phyloP scores from a whole-genome alignment of 495 filamentous ascomycete species.

The Wilcoxina mikolae region DNA sequence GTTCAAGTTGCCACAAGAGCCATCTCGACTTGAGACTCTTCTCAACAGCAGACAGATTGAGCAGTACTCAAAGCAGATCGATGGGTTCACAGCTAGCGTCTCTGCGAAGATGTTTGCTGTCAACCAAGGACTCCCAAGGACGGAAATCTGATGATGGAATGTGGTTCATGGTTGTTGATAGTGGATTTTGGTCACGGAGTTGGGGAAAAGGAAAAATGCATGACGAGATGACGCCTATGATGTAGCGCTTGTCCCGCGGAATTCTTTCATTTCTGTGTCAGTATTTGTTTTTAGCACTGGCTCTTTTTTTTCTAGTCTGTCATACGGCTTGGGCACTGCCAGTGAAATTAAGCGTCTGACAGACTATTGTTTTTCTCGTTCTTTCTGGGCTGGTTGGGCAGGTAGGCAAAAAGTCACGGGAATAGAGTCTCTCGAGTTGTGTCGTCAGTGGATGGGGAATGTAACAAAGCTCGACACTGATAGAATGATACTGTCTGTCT shows the following conservation, averaged over 20 bases:
- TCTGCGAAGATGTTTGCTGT: constrained; percentile 98
- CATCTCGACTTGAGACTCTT: constrained; percentile 78
- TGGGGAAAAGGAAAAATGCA: neutral
- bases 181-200: neutral
- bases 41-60: constrained; percentile 90
- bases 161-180: neutral
- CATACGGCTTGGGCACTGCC: neutral
- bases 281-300: neutral
- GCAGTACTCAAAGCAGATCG: constrained; percentile 93
- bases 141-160: constrained; percentile 9
- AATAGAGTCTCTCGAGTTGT: too few relatives aligned
- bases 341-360: too few relatives aligned
- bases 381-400: too few relatives aligned
- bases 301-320: neutral
- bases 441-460: too few relatives aligned
- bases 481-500: too few relatives aligned
- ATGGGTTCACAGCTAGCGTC: constrained; percentile 83
- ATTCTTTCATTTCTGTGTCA: too few relatives aligned
- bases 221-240: neutral
- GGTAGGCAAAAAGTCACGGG: neutral
- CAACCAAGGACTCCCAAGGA: constrained; percentile 41
- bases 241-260: neutral
- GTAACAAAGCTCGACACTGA: too few relatives aligned
- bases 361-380: too few relatives aligned
- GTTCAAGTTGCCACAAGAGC: constrained; percentile 93